A percentile compares a stretch with the other conserved stretches of the same genome.
Evolutionary conservation across 1,284 basidiomycete genomes (phyloP).

Genomic region (Naganishia cerealis): DNA sequence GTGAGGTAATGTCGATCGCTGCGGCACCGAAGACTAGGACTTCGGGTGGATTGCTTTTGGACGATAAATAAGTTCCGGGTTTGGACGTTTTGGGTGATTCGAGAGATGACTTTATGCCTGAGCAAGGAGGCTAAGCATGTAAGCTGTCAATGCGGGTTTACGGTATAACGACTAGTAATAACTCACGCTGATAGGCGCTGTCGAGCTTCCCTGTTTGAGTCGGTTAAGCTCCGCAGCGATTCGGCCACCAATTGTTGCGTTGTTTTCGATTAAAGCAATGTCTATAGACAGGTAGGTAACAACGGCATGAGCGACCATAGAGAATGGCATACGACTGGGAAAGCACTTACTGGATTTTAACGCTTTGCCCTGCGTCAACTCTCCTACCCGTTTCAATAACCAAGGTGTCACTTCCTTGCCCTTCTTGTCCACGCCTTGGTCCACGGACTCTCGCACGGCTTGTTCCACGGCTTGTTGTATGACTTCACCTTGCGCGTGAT

Average conservation of each 20-base stretch:
- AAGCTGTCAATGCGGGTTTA: conserved; percentile 16
- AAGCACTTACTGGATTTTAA: conserved; percentile 65
- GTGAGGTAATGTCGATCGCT: conserved; percentile 80
- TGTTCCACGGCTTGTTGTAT: conserved; percentile 82
- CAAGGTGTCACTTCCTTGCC: conserved; percentile 96
- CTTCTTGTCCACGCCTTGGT: conserved; percentile 72
- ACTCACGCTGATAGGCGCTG: conserved; percentile 15
- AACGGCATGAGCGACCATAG: not conserved
- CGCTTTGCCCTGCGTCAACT: conserved; percentile 75
- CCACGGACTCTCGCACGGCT: conserved; percentile 79
- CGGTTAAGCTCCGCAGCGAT: conserved; percentile 74
- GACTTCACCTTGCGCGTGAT: conserved; percentile 65
- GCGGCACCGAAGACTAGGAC: conserved; percentile 77
- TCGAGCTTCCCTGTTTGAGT: conserved; percentile 4
- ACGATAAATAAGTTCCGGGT: conserved; percentile 30
- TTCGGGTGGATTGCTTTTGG: conserved; percentile 33
- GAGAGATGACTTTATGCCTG: conserved; percentile 19
- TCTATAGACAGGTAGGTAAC: conserved; percentile 58
- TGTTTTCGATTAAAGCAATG: conserved; percentile 85
- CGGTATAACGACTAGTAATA: not conserved
- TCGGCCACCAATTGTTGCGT: conserved; percentile 77
- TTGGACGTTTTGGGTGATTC: not conserved
- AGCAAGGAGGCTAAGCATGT: conserved; percentile 13
- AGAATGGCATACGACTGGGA: not conserved
- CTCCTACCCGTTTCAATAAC: conserved; percentile 79